Conservation (phyloP, 805 yeast genomes). For the Yamadazyma endophytica region DNA sequence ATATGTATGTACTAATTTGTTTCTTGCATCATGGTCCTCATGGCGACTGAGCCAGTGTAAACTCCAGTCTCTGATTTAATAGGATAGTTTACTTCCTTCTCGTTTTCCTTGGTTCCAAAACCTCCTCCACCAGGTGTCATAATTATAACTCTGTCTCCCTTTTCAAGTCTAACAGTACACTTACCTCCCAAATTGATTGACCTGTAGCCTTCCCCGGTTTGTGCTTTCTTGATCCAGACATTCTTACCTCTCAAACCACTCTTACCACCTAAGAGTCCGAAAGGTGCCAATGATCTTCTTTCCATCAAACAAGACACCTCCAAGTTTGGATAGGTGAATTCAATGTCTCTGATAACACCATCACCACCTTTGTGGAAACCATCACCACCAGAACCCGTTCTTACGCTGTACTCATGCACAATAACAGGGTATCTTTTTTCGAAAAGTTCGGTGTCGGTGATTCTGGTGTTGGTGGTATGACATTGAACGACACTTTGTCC, state of each 20-base stretch:
- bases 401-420: conserved; percentile 64
- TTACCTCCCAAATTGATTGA: conserved; percentile 29
- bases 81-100: conserved; percentile 15
- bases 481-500: conserved; percentile 91
- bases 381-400: conserved; percentile 74
- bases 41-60: conserved; percentile 35
- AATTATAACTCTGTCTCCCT: conserved; percentile 39
- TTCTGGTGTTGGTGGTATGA: conserved; percentile 90
- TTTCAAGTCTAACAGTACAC: conserved; percentile 24
- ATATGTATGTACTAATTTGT: conserved; percentile 22
- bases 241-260: conserved; percentile 66
- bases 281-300: conserved; percentile 80
- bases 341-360: conserved; percentile 83
- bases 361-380: conserved; percentile 77
- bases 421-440: conserved; percentile 87
- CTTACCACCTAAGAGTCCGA: conserved; percentile 80
- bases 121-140: conserved; percentile 46
- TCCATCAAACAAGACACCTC: conserved; percentile 82
- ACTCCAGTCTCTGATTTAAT: conserved; percentile 16
- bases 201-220: conserved; percentile 14
- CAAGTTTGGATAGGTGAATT: conserved; percentile 46
- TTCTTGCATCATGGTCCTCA: conserved; percentile 30
- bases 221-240: conserved; percentile 24
- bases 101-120: conserved; percentile 21
- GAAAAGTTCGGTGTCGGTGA: conserved; percentile 86